These are phyloP conservation scores for Globisporangium yorkense DNA, from an alignment of 352 stramenopile genomes.

Conservation along the genomic window DNA sequence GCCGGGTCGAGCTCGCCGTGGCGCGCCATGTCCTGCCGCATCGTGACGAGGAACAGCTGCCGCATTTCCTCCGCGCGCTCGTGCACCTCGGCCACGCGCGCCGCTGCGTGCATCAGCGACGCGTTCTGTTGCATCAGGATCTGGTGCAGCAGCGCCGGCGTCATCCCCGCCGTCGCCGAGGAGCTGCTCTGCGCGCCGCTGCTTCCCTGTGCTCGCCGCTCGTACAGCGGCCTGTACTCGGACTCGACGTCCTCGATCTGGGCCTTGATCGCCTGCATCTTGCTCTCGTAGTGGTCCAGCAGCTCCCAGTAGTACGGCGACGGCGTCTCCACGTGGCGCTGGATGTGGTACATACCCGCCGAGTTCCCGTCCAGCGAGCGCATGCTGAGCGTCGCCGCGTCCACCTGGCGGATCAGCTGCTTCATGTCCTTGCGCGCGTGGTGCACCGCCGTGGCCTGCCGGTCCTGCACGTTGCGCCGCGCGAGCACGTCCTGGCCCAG, in stretches of 20 bases:
- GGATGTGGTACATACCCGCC: slow-evolving; percentile 46
- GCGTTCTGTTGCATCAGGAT: slow-evolving; percentile 75
- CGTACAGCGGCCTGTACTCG: slow-evolving; percentile 50
- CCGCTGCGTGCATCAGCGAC: slow-evolving; percentile 68
- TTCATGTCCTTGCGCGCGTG: slow-evolving; percentile 67
- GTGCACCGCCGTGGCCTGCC: slow-evolving; percentile 53
- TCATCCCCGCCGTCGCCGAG: slow-evolving; percentile 4
- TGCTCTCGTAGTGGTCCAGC: slow-evolving; percentile 60
- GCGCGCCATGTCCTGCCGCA: slow-evolving; percentile 52
- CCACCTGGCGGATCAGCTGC: slow-evolving; percentile 68
- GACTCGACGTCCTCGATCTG: slow-evolving; percentile 74
- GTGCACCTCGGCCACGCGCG: slow-evolving; percentile 69
- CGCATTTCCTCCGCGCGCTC: slow-evolving; percentile 71
- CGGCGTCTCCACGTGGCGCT: slow-evolving; percentile 71
- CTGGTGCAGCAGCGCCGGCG: slow-evolving; percentile 50
- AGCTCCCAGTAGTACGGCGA: slow-evolving; percentile 81
- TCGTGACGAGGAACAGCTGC: slow-evolving; percentile 56
- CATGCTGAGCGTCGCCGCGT: slow-evolving; percentile 55
- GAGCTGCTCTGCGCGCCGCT: too few relatives aligned
- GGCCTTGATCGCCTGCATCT: slow-evolving; percentile 62
- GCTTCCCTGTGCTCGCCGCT: slow-evolving; percentile 11
- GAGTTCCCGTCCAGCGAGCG: slow-evolving; percentile 55
- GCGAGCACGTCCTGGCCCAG: slow-evolving; percentile 63
- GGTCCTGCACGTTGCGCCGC: slow-evolving; percentile 50
- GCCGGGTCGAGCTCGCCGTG: slow-evolving; percentile 55